Percentiles rank a stretch among this genome's conserved stretches.
phyloP scores from a whole-genome alignment of 2,329 filamentous ascomycete genomes.

The Stenocarpella maydis region DNA sequence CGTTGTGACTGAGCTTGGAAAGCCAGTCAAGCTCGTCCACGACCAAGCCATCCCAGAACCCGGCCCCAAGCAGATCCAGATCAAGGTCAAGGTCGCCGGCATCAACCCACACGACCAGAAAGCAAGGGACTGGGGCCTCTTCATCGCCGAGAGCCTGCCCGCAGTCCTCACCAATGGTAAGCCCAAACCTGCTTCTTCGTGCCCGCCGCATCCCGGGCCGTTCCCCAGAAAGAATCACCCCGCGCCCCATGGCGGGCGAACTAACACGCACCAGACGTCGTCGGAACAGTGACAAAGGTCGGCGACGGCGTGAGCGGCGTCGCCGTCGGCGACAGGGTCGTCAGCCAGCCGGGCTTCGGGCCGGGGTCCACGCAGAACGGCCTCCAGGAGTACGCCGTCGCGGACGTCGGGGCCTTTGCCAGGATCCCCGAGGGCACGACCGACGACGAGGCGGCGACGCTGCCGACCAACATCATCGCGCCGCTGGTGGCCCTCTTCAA shows the following conservation, averaged over 20 bases:
- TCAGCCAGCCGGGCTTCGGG: constrained; percentile 40
- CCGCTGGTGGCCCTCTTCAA: constrained; percentile 47
- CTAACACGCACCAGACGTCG: constrained; percentile 40
- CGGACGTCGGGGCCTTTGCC: constrained; percentile 42
- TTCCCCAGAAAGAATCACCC: neutral
- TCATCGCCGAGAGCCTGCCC: constrained; percentile 45
- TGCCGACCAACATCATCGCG: constrained; percentile 48
- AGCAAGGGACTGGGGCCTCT: constrained; percentile 46
- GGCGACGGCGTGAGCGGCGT: constrained; percentile 40
- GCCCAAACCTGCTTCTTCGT: no score
- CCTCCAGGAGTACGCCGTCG: constrained; percentile 49
- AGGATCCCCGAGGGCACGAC: constrained; percentile 46
- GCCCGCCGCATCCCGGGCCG: neutral
- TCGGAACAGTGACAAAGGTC: constrained; percentile 44
- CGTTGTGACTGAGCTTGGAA: constrained; percentile 39
- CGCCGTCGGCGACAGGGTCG: constrained; percentile 44
- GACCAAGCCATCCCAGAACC: constrained; percentile 43
- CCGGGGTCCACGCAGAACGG: constrained; percentile 38
- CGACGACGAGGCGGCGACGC: constrained; percentile 47
- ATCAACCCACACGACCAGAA: constrained; percentile 49
- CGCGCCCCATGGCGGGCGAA: neutral
- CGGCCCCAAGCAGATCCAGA: constrained; percentile 44
- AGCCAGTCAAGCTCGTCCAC: constrained; percentile 38
- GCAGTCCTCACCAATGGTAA: constrained; percentile 43
- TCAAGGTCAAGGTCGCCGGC: constrained; percentile 50